Percentiles rank a stretch among this genome's conserved stretches.
These are phyloP conservation scores for Urostyla sp. DNA, from an alignment of 73 alveolate genomes.

Conservation along the genomic window DNA sequence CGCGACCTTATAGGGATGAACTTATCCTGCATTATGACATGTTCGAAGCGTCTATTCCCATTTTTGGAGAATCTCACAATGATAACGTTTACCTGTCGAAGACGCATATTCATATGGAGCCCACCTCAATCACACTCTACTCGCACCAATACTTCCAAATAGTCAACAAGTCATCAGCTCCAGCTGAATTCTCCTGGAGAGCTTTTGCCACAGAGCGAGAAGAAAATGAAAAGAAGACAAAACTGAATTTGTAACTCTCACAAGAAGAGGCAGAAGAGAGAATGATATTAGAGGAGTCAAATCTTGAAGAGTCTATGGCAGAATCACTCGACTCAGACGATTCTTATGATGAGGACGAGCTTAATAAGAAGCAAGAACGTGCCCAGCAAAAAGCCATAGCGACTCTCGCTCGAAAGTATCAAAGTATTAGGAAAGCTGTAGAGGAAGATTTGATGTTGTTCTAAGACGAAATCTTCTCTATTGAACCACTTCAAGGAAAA, in stretches of 20 bases:
- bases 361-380: constrained; percentile 87
- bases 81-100: constrained; percentile 97
- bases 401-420: constrained; percentile 84
- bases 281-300: constrained; percentile 95
- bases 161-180: constrained; percentile 98
- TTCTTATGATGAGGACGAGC: constrained; percentile 91
- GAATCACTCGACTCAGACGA: constrained; percentile 91
- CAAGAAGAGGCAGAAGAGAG: constrained; percentile 99
- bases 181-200: constrained; percentile 99
- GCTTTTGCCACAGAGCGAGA: constrained; percentile 99
- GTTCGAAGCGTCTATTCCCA: constrained; percentile 93
- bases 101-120: constrained; percentile 95
- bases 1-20: constrained; percentile 92
- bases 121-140: constrained; percentile 96
- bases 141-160: constrained; percentile 95
- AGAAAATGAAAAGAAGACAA: constrained; percentile 97
- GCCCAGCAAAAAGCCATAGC: constrained; percentile 79
- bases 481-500: constrained; percentile 99
- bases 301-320: constrained; percentile 92
- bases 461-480: constrained; percentile 98
- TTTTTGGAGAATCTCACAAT: constrained; percentile 96
- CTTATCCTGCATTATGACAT: constrained; percentile 94
- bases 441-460: constrained; percentile 99
- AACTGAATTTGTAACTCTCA: constrained; percentile 89
- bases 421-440: constrained; percentile 94